These are phyloP conservation scores for Pestalotiopsis sp. DNA, from an alignment of 2,329 filamentous ascomycete species.

Conservation along the genomic window DNA sequence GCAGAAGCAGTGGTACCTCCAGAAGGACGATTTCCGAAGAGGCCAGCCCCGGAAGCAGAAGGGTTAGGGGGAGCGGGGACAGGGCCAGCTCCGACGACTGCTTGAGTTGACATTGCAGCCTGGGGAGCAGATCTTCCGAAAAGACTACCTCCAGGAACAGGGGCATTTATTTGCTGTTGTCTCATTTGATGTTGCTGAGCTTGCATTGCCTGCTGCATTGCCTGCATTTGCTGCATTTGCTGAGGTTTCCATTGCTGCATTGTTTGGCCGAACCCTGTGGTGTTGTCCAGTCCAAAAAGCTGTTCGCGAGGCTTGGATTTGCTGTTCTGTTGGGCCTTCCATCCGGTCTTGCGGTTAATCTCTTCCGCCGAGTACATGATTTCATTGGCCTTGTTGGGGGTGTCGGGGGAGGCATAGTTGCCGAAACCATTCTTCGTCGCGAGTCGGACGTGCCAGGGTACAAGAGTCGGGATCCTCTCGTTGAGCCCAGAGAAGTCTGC, in stretches of 20 bases:
- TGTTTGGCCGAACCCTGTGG: background rate
- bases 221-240: background rate
- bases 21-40: background rate
- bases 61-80: background rate
- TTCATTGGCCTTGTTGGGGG: conserved; percentile 19
- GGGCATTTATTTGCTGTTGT: too few species aligned
- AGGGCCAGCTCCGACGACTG: background rate
- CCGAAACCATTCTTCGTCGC: conserved; percentile 28
- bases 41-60: too few species aligned
- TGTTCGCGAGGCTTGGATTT: conserved; percentile 26
- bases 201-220: background rate
- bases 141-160: background rate
- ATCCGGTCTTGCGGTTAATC: conserved; percentile 15
- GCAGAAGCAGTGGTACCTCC: background rate
- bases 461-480: conserved; percentile 56
- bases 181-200: too few species aligned
- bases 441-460: conserved; percentile 60
- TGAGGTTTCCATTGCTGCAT: background rate
- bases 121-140: background rate
- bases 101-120: too few species aligned
- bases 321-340: conserved; percentile 30
- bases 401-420: background rate
- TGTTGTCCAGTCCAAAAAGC: conserved; percentile 27
- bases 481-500: conserved; percentile 59
- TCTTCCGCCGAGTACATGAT: conserved; percentile 45